Base-by-base conservation (phyloP, 2,329 filamentous ascomycete genomes). In the Elsinoe fawcettii region DNA sequence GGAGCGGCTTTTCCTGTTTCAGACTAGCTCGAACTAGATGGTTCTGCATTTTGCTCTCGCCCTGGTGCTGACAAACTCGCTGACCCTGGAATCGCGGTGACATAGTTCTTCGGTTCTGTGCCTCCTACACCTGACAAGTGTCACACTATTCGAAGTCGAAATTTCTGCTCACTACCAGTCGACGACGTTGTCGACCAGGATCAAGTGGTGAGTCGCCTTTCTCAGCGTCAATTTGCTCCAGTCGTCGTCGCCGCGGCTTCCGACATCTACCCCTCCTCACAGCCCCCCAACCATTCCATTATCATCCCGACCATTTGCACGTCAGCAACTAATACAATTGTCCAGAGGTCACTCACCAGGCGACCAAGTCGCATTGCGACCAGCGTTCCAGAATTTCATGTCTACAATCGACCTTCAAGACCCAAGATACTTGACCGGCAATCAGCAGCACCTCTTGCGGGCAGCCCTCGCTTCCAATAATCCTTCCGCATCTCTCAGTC, bases 401-500 rank as follows among this genome's bases (percentile, higher is more conserved):
- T 41, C 54, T n/a, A 18, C 39, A 20, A 46, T 56, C 32, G 54
- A 47, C 27, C 20, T 12, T 20, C 39, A 47, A 37, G 54, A 56
- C 25, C 54, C 54, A 7, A 41, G 54, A 34, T 75, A 76, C 59
- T 74, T 78, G 53, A 73, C 75, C 49, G 66, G 70, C 34, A 71
- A 71, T 44, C 74, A 79, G 62, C 74, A 77, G 64, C 71, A 76
- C 60, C 70, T 78, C 8, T 70, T 78, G 12, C 66, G 77, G 14
- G 75, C 75, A 39, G 75, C 75, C 14, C 67, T 79, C 58, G 70
- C 70, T 34, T 77, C 76, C 23, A 74, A 74, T 68, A 75, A 69
- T 61, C 65, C 58, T 27, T 46, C 32, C 25, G 25, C 18, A 23
- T 25, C 25, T 34, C 18, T 18, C 30, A 18, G 32, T 18, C 22